These are phyloP conservation scores for Trichosporon asahii DNA, from an alignment of 1,284 basidiomycete genomes.

Conservation along the genomic window DNA sequence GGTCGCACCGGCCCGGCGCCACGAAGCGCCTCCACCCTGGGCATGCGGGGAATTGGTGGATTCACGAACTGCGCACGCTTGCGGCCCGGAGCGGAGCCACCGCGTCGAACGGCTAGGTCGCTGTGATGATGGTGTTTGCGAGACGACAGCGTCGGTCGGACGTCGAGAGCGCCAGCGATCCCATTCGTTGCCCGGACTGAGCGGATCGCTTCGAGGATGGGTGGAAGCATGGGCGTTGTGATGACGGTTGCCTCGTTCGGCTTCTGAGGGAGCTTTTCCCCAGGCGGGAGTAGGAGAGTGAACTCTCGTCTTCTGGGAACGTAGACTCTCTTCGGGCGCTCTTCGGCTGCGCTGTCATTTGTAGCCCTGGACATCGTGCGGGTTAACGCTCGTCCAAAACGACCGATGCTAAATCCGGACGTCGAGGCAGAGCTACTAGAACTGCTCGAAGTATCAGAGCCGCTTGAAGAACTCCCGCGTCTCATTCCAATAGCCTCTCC, in stretches of 20 bases:
- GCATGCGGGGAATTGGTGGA: slow-evolving; percentile 34
- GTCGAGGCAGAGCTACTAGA: slow-evolving; percentile 13
- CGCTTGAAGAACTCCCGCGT: slow-evolving; percentile 33
- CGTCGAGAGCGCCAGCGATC: neutral
- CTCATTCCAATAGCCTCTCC: slow-evolving; percentile 46
- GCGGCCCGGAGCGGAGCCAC: slow-evolving; percentile 33
- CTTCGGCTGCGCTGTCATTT: slow-evolving; percentile 22
- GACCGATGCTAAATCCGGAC: slow-evolving; percentile 16
- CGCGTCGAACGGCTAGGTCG: slow-evolving; percentile 26
- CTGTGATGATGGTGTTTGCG: neutral
- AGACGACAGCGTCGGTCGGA: neutral
- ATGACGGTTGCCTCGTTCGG: slow-evolving; percentile 49
- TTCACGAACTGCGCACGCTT: slow-evolving; percentile 26
- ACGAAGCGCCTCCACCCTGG: slow-evolving; percentile 33
- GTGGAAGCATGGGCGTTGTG: slow-evolving; percentile 60
- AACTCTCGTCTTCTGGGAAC: slow-evolving; percentile 58
- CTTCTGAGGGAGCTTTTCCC: neutral
- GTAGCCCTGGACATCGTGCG: slow-evolving; percentile 22
- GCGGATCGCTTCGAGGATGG: slow-evolving; percentile 61
- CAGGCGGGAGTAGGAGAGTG: slow-evolving; percentile 54
- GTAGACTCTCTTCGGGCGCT: slow-evolving; percentile 39
- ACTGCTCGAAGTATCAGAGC: slow-evolving; percentile 18
- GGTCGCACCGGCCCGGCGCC: slow-evolving; percentile 33
- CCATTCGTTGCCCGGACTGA: slow-evolving; percentile 48
- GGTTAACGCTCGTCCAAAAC: slow-evolving; percentile 19